Base-by-base conservation (phyloP, 805 yeast genomes). In the Saccharomycopsis malanga region DNA sequence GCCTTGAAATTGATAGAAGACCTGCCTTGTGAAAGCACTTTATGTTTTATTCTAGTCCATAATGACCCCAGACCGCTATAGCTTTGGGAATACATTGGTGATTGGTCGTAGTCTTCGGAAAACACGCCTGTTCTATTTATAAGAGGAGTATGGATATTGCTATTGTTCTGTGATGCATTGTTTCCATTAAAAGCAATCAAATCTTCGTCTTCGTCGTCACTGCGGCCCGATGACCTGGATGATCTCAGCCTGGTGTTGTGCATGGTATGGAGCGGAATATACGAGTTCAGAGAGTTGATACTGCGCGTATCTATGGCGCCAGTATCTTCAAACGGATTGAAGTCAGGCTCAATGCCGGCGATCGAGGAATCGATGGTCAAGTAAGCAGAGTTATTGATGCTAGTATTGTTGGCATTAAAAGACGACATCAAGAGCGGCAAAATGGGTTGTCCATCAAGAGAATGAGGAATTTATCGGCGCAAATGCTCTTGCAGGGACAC, bases 281-380 rank as follows among this genome's bases (percentile, higher is more conserved):
- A 49, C 4, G 50, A 42, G 24, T 43, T 50, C 47, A 38, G 47
- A 4, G 45, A 43, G 20, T 38, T 46, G 6, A 46, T 38, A 21
- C 44, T 50, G 10, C 42, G 34, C 6, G 37, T 30, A 20, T 37
- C 46, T 14, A 29, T 14, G 20, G 17, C 36, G 12, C 34, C 18
- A 4, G 32, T n/a, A 21, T 52, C 54, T 9, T 39, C 47, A 39
- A 52, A 52, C n/a, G 54, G 54, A 29, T 52, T 52, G 46, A 52
- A 52, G 36, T 52, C 54, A 10, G 52, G 53, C 32, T 49, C 44
- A 36, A 52, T 52, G n/a, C 50, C 54, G n/a, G 53, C 50, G 15
- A 50, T 48, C 18, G 48, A 39, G 15, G 51, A 25, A 23, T 50
- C 50, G 10, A 50, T 37, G 14, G 54, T 50, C 10, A 50, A 24